These are phyloP conservation scores for Debaryomyces sp. DNA, from an alignment of 1,139 yeast species.

Conservation along the genomic window DNA sequence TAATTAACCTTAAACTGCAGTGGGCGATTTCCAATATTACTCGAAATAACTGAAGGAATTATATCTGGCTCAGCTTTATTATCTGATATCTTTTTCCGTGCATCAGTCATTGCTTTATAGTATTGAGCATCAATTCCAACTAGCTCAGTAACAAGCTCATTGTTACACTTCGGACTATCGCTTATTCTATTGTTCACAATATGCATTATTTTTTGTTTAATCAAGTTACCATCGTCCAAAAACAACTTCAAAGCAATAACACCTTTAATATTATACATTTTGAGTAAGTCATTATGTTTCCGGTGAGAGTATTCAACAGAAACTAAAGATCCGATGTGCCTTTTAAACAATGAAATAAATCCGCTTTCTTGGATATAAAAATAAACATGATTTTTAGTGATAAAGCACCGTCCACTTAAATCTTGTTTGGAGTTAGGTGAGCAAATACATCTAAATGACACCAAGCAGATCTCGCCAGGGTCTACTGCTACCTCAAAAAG, in stretches of 20 bases:
- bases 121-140: conserved; percentile 26
- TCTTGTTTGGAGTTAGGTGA: conserved; percentile 72
- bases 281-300: conserved; percentile 58
- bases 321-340: conserved; percentile 54
- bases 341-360: conserved; percentile 64
- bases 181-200: conserved; percentile 57
- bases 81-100: conserved; percentile 21
- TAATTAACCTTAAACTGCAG: conserved; percentile 22
- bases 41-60: conserved; percentile 12
- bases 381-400: conserved; percentile 63
- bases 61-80: neutral
- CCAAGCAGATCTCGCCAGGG: conserved; percentile 64
- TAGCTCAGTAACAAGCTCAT: conserved; percentile 32
- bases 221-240: conserved; percentile 62
- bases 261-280: conserved; percentile 62
- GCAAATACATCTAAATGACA: conserved; percentile 71
- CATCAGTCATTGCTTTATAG: conserved; percentile 3
- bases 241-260: conserved; percentile 58
- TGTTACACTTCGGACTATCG: conserved; percentile 42
- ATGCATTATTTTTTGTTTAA: conserved; percentile 45
- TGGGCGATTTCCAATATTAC: conserved; percentile 2
- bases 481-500: conserved; percentile 62
- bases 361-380: conserved; percentile 78
- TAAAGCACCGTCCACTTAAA: conserved; percentile 69
- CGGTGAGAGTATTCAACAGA: conserved; percentile 58